A percentile compares a stretch with the other conserved stretches of the same genome.
These are phyloP conservation scores for Ceratocystiopsis sp. DNA, from an alignment of 2,329 filamentous ascomycete genomes.

Conservation along the genomic window DNA sequence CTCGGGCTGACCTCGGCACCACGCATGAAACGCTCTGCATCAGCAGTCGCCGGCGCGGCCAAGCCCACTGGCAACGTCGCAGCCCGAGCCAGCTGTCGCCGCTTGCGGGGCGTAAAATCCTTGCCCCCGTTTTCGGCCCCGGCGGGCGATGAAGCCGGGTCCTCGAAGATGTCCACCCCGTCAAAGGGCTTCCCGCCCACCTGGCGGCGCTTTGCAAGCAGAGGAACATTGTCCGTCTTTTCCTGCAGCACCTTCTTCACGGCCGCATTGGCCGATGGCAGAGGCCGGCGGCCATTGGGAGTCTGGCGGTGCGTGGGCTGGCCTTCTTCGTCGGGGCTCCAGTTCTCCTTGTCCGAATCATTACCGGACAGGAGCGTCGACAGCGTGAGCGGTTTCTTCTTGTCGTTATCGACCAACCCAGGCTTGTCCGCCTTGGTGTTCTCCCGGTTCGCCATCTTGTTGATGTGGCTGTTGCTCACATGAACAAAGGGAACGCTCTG, in stretches of 20 bases:
- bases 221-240: conserved; percentile 24
- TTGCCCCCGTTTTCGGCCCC: not conserved
- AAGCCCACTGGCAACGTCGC: conserved; percentile 1
- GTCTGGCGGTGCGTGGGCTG: conserved; percentile 16
- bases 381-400: conserved; percentile 24
- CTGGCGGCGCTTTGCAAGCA: conserved; percentile 15
- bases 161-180: conserved; percentile 35
- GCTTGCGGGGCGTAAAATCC: not conserved
- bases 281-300: conserved; percentile 17
- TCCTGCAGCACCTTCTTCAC: conserved; percentile 11
- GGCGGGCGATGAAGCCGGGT: conserved; percentile 16
- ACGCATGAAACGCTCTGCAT: conserved; percentile 60
- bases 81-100: conserved; percentile 4
- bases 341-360: conserved; percentile 95
- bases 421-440: conserved; percentile 11
- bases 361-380: conserved; percentile 29
- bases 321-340: conserved; percentile 39
- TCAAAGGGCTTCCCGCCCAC: conserved; percentile 12
- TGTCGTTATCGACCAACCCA: conserved; percentile 14
- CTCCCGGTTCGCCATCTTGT: conserved; percentile 12
- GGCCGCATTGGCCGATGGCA: conserved; percentile 16
- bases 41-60: conserved; percentile 26
- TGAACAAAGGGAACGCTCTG: conserved; percentile 20
- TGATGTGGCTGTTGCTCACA: not conserved
- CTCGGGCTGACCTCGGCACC: conserved; percentile 46